A percentile compares a stretch with the other conserved stretches of the same genome.
phyloP scores from a whole-genome alignment of 768 basidiomycete genomes.

The Rhodosporidiobolus odoratus region DNA sequence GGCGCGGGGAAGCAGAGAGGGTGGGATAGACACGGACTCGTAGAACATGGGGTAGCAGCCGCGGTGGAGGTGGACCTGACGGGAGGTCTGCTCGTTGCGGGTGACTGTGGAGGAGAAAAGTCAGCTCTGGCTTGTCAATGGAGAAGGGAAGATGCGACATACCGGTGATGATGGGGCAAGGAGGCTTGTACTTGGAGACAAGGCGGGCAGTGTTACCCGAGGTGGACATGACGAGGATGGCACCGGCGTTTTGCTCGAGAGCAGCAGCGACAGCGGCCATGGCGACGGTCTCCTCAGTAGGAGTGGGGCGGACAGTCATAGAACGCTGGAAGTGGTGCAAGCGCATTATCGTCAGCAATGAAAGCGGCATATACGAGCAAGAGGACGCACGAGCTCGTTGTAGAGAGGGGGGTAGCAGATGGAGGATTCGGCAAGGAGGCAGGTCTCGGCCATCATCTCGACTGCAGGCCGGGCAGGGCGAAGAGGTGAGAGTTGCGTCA shows the following conservation, averaged over 20 bases:
- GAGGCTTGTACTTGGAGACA: constrained; percentile 91
- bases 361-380: background rate
- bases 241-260: constrained; percentile 87
- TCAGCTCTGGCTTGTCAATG: background rate
- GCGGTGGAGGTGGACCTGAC: constrained; percentile 93
- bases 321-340: constrained; percentile 54
- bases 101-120: constrained; percentile 60
- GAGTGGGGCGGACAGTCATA: constrained; percentile 78
- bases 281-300: constrained; percentile 91
- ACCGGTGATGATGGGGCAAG: constrained; percentile 92
- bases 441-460: constrained; percentile 99
- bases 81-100: constrained; percentile 87
- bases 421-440: constrained; percentile 88
- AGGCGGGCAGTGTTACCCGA: constrained; percentile 86
- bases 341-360: background rate
- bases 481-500: background rate
- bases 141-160: constrained; percentile 41
- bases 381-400: constrained; percentile 49
- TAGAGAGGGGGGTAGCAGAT: constrained; percentile 93
- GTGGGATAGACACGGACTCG: constrained; percentile 45
- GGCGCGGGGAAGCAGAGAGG: no score
- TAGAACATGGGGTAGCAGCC: constrained; percentile 98
- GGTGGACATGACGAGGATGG: constrained; percentile 92
- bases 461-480: no score
- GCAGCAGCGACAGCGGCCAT: constrained; percentile 94